Evolutionary conservation across 1,139 yeast species (phyloP), one percentile per base, ranked within the genome.

Genomic region (Blastobotrys malaysiensis): DNA sequence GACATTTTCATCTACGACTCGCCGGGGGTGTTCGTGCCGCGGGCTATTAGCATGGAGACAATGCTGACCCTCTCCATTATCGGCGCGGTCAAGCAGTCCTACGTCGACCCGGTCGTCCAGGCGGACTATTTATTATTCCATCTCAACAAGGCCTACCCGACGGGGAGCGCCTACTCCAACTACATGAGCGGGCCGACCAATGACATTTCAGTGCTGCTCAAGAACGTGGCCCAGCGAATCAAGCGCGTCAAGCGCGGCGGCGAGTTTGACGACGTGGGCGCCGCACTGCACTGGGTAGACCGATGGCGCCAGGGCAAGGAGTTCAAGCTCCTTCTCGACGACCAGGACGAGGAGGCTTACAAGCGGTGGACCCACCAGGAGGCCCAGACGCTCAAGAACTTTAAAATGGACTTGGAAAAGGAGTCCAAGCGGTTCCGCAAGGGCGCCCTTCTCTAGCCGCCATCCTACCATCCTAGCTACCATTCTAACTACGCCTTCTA

Each of bases 61-160:
- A 88, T 91, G 95, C 73, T 91, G 45, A 80, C 86, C 3, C 73
- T 93, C 46, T 79, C 88, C 1, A 71, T 91, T 22, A 82, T 86
- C 19, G 95, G 96, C 1, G 84, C 95, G 54, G 86, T 91, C n/a
- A 83, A 83, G 56, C 74, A 81, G 1, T 78, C 81, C 9, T 77
- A 81, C 31, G 79, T 90, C 14, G 98, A 91, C 66, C 96, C 96
- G 0, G 83, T 86, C 6, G 80, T 89, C 49, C 88, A 87, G 58
- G 96, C 97, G 0, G 99, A 93, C 66, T 93, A 86, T 68, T 71
- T 93, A 46, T 74, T 93, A 26, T 93, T 77, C 64, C 73, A 87
- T 27, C 73, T 91, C 69, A 93, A 93, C 68, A 69, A 57, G 44
- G 53, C 55, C 20, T 64, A 68, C 46, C 73, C 74, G 5, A 61